Base-by-base conservation (phyloP, 139 green algal genomes). In the Micromonas pusilla region DNA sequence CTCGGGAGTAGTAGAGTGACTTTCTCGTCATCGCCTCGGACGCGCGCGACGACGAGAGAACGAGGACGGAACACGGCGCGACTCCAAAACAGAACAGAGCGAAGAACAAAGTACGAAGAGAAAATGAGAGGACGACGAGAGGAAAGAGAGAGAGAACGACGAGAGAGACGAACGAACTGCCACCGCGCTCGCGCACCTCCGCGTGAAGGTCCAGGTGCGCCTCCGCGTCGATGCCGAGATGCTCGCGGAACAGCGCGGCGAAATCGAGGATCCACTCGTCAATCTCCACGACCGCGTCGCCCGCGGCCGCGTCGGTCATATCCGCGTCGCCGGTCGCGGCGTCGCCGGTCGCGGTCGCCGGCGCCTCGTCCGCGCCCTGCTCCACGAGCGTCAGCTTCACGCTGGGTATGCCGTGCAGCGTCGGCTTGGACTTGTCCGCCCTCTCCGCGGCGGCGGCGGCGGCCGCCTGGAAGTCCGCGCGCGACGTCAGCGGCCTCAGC, bases 241-340 rank as follows among this genome's bases (percentile, higher is more conserved):
- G 81, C 57, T 93, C 87, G 54, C 90, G 79, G 84, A 97, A 93
- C 23, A 96, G 80, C 62, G 91, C 83, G 2, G 89, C 89, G 87
- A 97, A 97, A 32, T 93, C 86, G 36, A 97, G 63, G 74, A 97
- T 87, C 92, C 92, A 97, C 76, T 93, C 88, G 79, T 97, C 93
- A 20, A 97, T 81, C 72, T 86, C 82, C 39, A 76, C 66, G 70
- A 65, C 53, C 71, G 77, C 32, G 72, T 70, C 57, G 32, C 45
- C 57, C 32, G 73, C 31, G 2, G 37, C 25, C 66, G 28, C 66
- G 31, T 6, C 6, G 26, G 66, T 28, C 5, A 19, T 73, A 23
- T 6, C 66, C 65, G 67, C 63, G 23, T 66, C 38, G 30, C 54
- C 66, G 31, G 65, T 32, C 37, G 79, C 70, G 33, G 32, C 68